These are phyloP conservation scores for Hippophae gyantsensis DNA, from an alignment of 306 rosid species.

Conservation along the genomic window DNA sequence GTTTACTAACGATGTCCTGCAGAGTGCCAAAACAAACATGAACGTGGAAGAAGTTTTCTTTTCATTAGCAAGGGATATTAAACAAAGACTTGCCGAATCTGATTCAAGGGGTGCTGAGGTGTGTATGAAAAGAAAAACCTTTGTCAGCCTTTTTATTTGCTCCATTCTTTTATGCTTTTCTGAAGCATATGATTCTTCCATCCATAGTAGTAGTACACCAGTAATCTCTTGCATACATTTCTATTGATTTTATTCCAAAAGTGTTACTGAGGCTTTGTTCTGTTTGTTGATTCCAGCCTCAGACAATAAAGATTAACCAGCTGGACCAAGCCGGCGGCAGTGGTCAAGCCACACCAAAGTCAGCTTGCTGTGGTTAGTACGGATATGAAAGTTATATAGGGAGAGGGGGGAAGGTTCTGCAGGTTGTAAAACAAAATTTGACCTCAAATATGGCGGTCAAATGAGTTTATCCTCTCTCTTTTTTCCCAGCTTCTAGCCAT, in stretches of 20 bases:
- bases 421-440: not conserved
- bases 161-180: constrained; percentile 5
- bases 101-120: constrained; percentile 60
- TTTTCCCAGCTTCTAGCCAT: constrained; percentile 21
- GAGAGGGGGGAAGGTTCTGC: constrained; percentile 18
- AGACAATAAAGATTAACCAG: constrained; percentile 57
- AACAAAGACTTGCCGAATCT: constrained; percentile 74
- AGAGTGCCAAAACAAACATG: constrained; percentile 90
- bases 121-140: not conserved
- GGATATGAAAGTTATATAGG: not conserved
- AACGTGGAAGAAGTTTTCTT: constrained; percentile 90
- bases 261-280: constrained; percentile 13
- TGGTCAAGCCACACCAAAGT: constrained; percentile 47
- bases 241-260: not conserved
- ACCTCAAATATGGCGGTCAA: not conserved
- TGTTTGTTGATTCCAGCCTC: constrained; percentile 42
- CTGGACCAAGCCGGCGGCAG: constrained; percentile 31
- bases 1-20: constrained; percentile 20
- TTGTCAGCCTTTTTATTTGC: constrained; percentile 5
- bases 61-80: constrained; percentile 71
- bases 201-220: constrained; percentile 1
- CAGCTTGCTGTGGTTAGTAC: constrained; percentile 56
- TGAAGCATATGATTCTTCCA: constrained; percentile 3
- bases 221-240: not conserved
- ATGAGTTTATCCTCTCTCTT: constrained; percentile 21